Evolutionary conservation across 805 yeast genomes (phyloP).

Genomic region (Cyberlindnera nakhonratchasimensis): DNA sequence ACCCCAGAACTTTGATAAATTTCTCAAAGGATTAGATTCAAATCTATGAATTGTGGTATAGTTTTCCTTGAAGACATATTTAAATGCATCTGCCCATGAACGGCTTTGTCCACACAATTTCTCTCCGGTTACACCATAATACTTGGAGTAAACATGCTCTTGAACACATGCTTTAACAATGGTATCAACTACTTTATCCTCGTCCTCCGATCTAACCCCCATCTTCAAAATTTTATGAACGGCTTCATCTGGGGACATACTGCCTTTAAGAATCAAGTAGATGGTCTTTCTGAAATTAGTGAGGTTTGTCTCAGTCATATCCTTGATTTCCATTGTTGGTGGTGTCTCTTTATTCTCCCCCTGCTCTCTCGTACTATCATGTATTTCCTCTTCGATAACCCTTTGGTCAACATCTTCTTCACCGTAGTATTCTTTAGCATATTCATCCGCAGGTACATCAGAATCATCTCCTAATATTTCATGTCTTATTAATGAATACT

Average conservation of each 20-base stretch:
- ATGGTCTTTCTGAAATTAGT: slow-evolving; percentile 70
- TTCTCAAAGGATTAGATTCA: slow-evolving; percentile 72
- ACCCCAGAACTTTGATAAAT: slow-evolving; percentile 83
- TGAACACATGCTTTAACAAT: slow-evolving; percentile 78
- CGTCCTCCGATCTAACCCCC: slow-evolving; percentile 38
- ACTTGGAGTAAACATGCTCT: slow-evolving; percentile 82
- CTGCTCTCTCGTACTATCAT: background rate
- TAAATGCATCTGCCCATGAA: slow-evolving; percentile 58
- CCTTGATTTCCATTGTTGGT: slow-evolving; percentile 39
- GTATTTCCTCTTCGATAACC: background rate
- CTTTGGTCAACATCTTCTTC: slow-evolving; percentile 2
- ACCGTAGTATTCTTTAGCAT: slow-evolving; percentile 37
- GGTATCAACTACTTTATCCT: slow-evolving; percentile 62
- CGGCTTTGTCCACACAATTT: slow-evolving; percentile 49
- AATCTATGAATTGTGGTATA: slow-evolving; percentile 60
- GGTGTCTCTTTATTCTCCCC: background rate
- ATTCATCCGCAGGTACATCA: slow-evolving; percentile 48
- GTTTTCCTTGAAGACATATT: slow-evolving; percentile 47
- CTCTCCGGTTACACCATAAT: slow-evolving; percentile 74
- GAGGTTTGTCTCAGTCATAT: slow-evolving; percentile 64
- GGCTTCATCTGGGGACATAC: slow-evolving; percentile 90
- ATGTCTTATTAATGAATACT: slow-evolving; percentile 38
- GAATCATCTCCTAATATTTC: slow-evolving; percentile 32
- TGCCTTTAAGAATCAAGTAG: slow-evolving; percentile 80
- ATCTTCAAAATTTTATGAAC: slow-evolving; percentile 75